A percentile compares a stretch with the other conserved stretches of the same genome.
phyloP scores from a whole-genome alignment of 139 green algal species.

The Tetraselmis striata region DNA sequence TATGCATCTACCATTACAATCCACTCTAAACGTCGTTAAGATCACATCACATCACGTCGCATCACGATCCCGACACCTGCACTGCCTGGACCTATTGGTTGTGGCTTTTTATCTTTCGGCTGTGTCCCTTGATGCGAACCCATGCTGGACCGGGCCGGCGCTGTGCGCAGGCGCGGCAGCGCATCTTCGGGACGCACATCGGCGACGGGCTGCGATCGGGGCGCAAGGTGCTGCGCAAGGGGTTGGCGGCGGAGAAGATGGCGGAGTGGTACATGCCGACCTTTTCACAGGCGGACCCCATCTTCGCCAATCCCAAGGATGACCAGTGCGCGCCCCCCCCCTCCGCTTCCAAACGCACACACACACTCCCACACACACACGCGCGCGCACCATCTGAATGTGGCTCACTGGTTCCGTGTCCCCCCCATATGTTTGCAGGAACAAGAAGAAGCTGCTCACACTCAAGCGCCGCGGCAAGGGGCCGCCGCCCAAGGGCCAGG shows the following conservation, averaged over 20 bases:
- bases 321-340: conserved; percentile 25
- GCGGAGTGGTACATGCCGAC: conserved; percentile 42
- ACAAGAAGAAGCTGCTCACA: conserved; percentile 40
- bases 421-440: conserved; percentile 8
- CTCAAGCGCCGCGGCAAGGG: conserved; percentile 44
- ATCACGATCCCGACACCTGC: too few relatives aligned
- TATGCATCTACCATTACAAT: too few relatives aligned
- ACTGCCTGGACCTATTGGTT: too few relatives aligned
- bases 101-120: too few relatives aligned
- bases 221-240: conserved; percentile 48
- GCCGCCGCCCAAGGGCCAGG: conserved; percentile 48
- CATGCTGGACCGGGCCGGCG: too few relatives aligned
- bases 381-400: background rate
- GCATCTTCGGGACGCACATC: conserved; percentile 61
- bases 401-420: background rate
- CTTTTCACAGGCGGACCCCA: conserved; percentile 34
- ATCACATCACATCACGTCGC: too few relatives aligned
- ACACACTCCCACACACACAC: background rate
- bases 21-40: too few relatives aligned
- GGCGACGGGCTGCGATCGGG: conserved; percentile 56
- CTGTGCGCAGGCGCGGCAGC: background rate
- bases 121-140: too few relatives aligned
- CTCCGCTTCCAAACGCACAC: background rate
- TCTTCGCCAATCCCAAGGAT: conserved; percentile 41
- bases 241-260: conserved; percentile 40